A percentile compares a stretch with the other conserved stretches of the same genome.
Conservation (phyloP, 768 basidiomycete species). For the Pleurotus tuber-regium region DNA sequence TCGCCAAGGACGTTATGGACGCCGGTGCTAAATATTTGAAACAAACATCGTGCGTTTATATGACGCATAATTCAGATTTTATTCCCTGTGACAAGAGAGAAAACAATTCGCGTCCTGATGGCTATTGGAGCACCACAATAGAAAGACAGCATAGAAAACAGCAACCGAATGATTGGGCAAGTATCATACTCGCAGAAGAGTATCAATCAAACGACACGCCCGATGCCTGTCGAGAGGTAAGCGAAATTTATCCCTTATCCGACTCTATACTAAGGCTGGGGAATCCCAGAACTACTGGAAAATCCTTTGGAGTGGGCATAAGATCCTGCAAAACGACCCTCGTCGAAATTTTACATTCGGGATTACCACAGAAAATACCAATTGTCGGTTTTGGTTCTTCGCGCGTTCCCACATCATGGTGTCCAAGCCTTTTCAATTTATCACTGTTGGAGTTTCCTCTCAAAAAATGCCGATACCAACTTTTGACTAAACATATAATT, state of each 20-base stretch:
- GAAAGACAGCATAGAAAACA: not conserved
- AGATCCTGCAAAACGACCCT: constrained; percentile 26
- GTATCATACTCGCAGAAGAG: not conserved
- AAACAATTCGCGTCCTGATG: not conserved
- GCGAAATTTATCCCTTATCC: not conserved
- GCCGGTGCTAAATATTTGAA: not conserved
- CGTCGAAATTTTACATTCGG: constrained; percentile 23
- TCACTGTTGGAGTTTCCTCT: not conserved
- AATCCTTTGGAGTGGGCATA: constrained; percentile 24
- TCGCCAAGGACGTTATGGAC: not conserved
- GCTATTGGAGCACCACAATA: not conserved
- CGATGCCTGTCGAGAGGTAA: not conserved
- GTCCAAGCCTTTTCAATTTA: constrained; percentile 10
- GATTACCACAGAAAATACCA: constrained; percentile 22
- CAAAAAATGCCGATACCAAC: constrained; percentile 8
- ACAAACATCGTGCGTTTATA: not conserved
- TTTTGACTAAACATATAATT: not conserved
- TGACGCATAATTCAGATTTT: not conserved
- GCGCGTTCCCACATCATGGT: constrained; percentile 20
- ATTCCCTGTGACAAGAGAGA: not conserved
- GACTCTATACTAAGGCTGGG: not conserved
- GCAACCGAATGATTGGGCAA: not conserved
- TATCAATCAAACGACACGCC: not conserved
- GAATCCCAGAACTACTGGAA: constrained; percentile 15
- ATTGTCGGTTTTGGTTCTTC: constrained; percentile 26